phyloP scores from a whole-genome alignment of 257 asterid genomes.

The Nicotiana benthamiana region DNA sequence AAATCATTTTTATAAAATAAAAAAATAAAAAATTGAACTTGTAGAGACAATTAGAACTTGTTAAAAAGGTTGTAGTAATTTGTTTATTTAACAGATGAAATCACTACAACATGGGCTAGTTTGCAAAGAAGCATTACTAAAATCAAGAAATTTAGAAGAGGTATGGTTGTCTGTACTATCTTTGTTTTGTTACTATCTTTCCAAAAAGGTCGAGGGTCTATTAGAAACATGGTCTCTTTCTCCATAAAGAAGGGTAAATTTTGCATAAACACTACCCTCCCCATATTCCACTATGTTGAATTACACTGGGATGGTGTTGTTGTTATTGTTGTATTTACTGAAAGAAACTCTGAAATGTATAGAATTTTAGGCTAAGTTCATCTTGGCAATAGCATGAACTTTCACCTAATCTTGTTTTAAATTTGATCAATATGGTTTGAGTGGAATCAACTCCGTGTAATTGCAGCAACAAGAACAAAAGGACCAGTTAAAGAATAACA shows the following conservation, averaged over 20 bases:
- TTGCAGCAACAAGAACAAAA: conserved; percentile 29
- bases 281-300: too few species aligned
- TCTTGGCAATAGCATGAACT: too few species aligned
- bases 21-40: not conserved
- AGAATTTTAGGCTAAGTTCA: too few species aligned
- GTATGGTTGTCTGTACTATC: not conserved
- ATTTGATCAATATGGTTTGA: too few species aligned
- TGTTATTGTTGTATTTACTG: too few species aligned
- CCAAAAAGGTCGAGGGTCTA: not conserved
- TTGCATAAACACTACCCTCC: too few species aligned
- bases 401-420: too few species aligned
- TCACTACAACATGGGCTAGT: conserved; percentile 64
- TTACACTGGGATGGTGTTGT: too few species aligned
- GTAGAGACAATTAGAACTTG: not conserved
- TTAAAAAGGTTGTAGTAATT: not conserved
- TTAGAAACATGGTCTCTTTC: too few species aligned
- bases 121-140: conserved; percentile 69
- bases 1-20: conserved; percentile 8
- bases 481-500: conserved; percentile 5
- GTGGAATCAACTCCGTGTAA: not conserved
- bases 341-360: too few species aligned
- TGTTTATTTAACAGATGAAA: conserved; percentile 39
- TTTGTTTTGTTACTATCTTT: not conserved
- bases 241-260: too few species aligned
- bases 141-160: conserved; percentile 36